Evolutionary conservation across 2,329 filamentous ascomycete genomes (phyloP), one percentile per base, ranked within the genome.

Genomic region (Phoma herbarum): DNA sequence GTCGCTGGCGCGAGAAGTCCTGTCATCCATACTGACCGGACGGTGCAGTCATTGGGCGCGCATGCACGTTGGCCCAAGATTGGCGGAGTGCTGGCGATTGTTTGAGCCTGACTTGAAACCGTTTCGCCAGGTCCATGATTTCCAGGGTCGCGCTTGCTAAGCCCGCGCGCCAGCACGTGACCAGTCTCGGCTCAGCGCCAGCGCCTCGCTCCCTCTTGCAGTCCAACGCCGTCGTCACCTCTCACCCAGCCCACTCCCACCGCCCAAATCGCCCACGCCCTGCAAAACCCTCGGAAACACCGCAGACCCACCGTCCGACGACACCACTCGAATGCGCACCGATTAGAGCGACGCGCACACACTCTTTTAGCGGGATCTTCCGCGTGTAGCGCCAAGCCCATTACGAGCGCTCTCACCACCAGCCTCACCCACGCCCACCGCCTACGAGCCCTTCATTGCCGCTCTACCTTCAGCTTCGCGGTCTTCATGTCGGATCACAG

Each of bases 401-500:
- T 52, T 53, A 63, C 46, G 41, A 54, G 63, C 67, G 60, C 68
- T 60, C 56, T 62, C 61, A 54, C 59, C 63, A 61, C 59, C 61
- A 65, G 43, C 63, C 48, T 47, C 53, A 44, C 46, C 42, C 53
- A 44, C 64, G 57, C 65, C 63, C 62, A 48, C 61, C 60, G 62
- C 48, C 42, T 20, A 47, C 57, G 39, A 58, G 50, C 47, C 59
- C 51, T 52, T 50, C 39, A 46, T 51, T 50, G 51, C 57, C 20
- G 37, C 66, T 60, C 52, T 50, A n/a, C 46, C 44, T 42, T 43
- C 46, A 20, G 16, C 43, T 48, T 59, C 56, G 58, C 69, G 62
- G 64, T 56, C 62, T 64, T 60, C 63, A 76, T 75, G 74, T 75
- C 74, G 69, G 69, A 74, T 67, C 73, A 69, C 62, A 65, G 61